Conservation (phyloP, 441 rosid genomes). For the Populus hybrid region DNA sequence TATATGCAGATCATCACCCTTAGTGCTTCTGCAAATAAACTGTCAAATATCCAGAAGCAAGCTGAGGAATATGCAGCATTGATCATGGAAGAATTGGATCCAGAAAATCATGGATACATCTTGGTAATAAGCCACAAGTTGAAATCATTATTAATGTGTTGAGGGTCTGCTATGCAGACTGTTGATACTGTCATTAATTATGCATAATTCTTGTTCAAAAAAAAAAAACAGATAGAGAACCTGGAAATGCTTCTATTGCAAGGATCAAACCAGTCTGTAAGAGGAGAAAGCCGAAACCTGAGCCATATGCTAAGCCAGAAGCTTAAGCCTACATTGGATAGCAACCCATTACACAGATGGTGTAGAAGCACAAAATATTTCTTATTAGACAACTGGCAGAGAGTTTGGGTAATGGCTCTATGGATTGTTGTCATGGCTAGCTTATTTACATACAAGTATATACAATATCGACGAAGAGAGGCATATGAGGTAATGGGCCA, state of each 20-base stretch:
- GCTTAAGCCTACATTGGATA: conserved; percentile 63
- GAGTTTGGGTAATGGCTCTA: conserved; percentile 77
- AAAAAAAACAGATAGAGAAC: conserved; percentile 67
- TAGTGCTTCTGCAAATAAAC: conserved; percentile 90
- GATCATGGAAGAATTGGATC: conserved; percentile 96
- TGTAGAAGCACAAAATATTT: conserved; percentile 51
- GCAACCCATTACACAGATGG: conserved; percentile 53
- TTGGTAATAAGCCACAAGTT: conserved; percentile 46
- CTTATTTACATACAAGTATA: conserved; percentile 66
- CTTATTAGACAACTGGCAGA: conserved; percentile 79
- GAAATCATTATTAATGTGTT: neutral
- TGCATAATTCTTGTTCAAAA: conserved; percentile 24
- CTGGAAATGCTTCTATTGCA: conserved; percentile 63
- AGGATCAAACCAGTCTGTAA: conserved; percentile 72
- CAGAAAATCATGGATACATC: conserved; percentile 76
- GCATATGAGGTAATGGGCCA: conserved; percentile 70
- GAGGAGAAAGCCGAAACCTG: conserved; percentile 70
- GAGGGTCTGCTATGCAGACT: neutral
- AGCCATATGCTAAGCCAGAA: conserved; percentile 91
- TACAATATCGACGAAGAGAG: conserved; percentile 54
- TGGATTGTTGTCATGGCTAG: conserved; percentile 66
- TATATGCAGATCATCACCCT: conserved; percentile 65
- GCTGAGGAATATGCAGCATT: conserved; percentile 86
- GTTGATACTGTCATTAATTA: neutral
- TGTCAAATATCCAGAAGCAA: conserved; percentile 74